Percentiles rank a stretch among this genome's conserved stretches.
These are phyloP conservation scores for Scutellaria barbata DNA, from an alignment of 257 asterid genomes.

Conservation along the genomic window DNA sequence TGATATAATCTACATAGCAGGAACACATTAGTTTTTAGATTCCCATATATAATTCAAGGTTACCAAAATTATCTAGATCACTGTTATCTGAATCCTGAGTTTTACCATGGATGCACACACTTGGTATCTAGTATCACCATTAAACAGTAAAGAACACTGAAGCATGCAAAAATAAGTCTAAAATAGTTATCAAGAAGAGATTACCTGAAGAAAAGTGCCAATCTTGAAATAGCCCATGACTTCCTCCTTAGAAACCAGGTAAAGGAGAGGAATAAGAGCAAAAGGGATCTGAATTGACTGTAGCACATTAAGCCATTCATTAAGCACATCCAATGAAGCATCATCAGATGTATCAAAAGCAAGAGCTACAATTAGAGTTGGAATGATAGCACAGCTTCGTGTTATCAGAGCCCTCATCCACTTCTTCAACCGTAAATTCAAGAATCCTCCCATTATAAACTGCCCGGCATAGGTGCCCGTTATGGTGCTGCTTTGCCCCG, in stretches of 20 bases:
- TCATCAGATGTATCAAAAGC: constrained; percentile 68
- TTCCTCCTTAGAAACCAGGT: constrained; percentile 75
- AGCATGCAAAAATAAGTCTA: background rate
- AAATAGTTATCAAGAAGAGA: background rate
- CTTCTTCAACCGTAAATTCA: constrained; percentile 67
- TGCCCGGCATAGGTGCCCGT: constrained; percentile 88
- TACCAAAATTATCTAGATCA: too few relatives aligned
- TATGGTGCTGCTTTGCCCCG: constrained; percentile 86
- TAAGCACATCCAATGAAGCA: constrained; percentile 66
- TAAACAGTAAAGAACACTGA: background rate
- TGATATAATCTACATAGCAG: constrained; percentile 50
- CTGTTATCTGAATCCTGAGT: too few relatives aligned
- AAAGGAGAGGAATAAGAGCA: constrained; percentile 81
- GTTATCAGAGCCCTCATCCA: constrained; percentile 81
- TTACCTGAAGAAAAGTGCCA: constrained; percentile 68
- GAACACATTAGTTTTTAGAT: constrained; percentile 11
- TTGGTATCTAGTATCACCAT: too few relatives aligned
- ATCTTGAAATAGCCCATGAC: constrained; percentile 82
- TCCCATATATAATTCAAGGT: background rate
- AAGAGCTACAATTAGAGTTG: constrained; percentile 74
- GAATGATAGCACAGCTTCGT: constrained; percentile 74
- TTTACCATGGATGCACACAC: too few relatives aligned
- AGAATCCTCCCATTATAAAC: constrained; percentile 82
- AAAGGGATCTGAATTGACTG: constrained; percentile 85
- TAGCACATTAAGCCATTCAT: constrained; percentile 84